phyloP scores from a whole-genome alignment of 148 eudicot genomes.

The Rhododendron ovatum region DNA sequence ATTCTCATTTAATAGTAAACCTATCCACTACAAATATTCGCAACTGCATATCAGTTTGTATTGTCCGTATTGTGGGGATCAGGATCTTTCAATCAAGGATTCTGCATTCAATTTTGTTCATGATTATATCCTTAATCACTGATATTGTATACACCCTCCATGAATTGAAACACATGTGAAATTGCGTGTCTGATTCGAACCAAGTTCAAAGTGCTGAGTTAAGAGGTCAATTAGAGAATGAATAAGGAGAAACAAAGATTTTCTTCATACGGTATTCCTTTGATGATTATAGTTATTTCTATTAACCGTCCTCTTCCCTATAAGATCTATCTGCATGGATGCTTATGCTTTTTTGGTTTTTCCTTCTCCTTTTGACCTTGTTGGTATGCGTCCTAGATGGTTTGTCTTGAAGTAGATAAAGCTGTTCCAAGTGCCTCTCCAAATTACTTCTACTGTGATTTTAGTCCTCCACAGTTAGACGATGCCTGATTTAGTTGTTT shows the following conservation, averaged over 20 bases:
- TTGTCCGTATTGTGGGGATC: not conserved
- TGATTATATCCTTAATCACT: not conserved
- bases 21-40: not conserved
- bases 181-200: not conserved
- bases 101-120: not conserved
- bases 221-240: not conserved
- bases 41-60: not conserved
- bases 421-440: not conserved
- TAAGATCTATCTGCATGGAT: not conserved
- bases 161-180: not conserved
- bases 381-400: not conserved
- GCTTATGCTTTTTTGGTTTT: not conserved
- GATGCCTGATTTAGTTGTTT: conserved; percentile 7
- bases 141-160: not conserved
- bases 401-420: not conserved
- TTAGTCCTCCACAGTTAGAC: not conserved
- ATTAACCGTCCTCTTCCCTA: not conserved
- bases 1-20: not conserved
- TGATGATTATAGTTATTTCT: not conserved
- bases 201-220: not conserved
- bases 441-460: not conserved
- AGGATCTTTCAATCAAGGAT: not conserved
- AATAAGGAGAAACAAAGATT: not conserved
- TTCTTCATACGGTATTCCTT: not conserved
- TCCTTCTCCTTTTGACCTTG: not conserved